Base-by-base conservation (phyloP, 805 yeast genomes). In the Teunomyces stri region DNA sequence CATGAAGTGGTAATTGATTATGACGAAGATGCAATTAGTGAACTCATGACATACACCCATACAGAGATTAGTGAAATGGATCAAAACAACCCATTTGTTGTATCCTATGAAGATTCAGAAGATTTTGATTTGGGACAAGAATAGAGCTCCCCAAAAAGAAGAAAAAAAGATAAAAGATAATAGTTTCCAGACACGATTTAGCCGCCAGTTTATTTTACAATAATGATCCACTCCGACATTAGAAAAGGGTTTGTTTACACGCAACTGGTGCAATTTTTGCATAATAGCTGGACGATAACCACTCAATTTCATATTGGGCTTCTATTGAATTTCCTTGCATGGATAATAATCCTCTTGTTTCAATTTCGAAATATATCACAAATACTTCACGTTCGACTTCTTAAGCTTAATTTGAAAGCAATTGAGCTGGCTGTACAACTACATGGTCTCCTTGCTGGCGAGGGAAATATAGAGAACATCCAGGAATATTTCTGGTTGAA, bases 401-500 rank as follows among this genome's bases (percentile, higher is more conserved):
- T 37, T 22, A n/a, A 37, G 10, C n/a, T n/a, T 6, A 37, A 37
- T 22, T 37, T 37, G 10, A 25, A 22, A 22, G 40, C 40, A 37
- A 37, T 37, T 21, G 40, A 37, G 40, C 25, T 22, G 18, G 29
- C 28, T 12, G 12, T 22, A 6, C 13, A 20, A 5, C 10, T 37
- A 7, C 40, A 37, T 37, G 13, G 40, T 5, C 5, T n/a, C 3
- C 29, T 37, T 20, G n/a, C 40, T 18, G 40, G 40, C 5, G 40
- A 37, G 29, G 16, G 28, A n/a, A 12, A 15, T 4, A 13, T 6
- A 6, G 29, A 22, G 15, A 37, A 37, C 22, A 22, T 37, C 18
- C 25, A 37, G 28, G 40, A 37, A 13, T 37, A 13, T 6, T 37
- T 37, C 4, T 37, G 40, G 40, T 37, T 37, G 28, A 37, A 37